Evolutionary conservation across 2,329 filamentous ascomycete species (phyloP), one percentile per base, ranked within the genome.

Genomic region (Arthroderma sp.): DNA sequence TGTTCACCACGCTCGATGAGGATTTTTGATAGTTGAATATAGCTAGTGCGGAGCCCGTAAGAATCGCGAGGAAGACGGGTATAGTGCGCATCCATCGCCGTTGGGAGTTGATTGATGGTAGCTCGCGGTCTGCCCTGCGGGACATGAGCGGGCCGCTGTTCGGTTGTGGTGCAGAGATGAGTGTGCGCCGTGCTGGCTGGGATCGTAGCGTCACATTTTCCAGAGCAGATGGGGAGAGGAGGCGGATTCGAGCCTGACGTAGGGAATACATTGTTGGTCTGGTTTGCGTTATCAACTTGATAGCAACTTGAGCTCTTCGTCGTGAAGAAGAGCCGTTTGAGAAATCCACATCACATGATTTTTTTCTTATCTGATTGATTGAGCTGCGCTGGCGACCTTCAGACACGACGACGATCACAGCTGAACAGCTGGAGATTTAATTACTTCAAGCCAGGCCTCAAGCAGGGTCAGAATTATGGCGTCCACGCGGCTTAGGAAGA

Each of bases 1-100:
- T 86, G 45, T 79, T 79, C n/a, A 95, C 84, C 29, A 89, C 77
- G 44, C 83, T 84, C 28, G 80, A 86, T n/a, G 84, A 86, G 46
- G 81, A 78, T 65, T 95, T 95, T 65, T 98, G 89, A 76, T 98
- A 96, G 75, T 98, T 98, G 82, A 98, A 96, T 65, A 98, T 95
- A 54, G 83, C 86, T 48, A 93, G 69, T 53, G 81, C 80, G 53
- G 81, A 82, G 45, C 74, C 71, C 40, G 77, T 75, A 54, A 94
- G 78, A 51, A 86, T 70, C 51, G 75, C 65, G 43, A 82, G 61
- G 73, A 96, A 96, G 61, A 94, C 68, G 44, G 89, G 89, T 31
- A 94, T 66, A 1, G 86, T 86, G 55, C 76, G 75, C 45, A 72
- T 61, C 83, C 83, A 88, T 54, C 73, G 71, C 59, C 77, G 76